These are phyloP conservation scores for Wallacemonas sp. DNA, from an alignment of 208 protist genomes.

Conservation along the genomic window DNA sequence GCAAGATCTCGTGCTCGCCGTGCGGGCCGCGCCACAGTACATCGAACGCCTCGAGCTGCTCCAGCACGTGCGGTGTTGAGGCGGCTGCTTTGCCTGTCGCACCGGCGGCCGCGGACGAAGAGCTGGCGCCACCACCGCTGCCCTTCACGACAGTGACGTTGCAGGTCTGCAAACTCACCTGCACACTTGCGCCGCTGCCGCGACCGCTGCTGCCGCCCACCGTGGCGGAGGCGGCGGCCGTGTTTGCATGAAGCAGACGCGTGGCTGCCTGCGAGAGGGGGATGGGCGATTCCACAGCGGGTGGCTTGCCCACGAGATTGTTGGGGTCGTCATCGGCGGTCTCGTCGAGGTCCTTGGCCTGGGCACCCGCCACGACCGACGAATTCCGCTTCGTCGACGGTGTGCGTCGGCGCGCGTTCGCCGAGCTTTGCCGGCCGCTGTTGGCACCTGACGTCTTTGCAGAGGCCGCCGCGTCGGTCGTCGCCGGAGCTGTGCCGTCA, in stretches of 20 bases:
- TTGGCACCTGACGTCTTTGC: background rate
- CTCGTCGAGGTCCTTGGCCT: background rate
- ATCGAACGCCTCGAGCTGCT: slow-evolving; percentile 39
- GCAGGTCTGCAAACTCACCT: background rate
- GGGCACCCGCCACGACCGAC: background rate
- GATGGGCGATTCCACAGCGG: background rate
- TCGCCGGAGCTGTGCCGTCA: too few relatives aligned
- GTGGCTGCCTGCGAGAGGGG: background rate
- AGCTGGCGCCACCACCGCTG: background rate
- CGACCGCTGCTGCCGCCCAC: background rate
- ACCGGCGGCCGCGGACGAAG: background rate
- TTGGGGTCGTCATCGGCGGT: background rate
- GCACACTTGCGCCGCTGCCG: background rate
- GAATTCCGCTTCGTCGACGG: slow-evolving; percentile 1
- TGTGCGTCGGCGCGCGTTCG: background rate
- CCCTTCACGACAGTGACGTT: background rate
- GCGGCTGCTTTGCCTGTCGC: background rate
- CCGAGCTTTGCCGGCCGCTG: background rate
- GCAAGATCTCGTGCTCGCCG: slow-evolving; percentile 46
- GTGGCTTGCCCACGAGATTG: background rate
- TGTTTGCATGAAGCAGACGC: background rate
- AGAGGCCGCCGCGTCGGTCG: background rate
- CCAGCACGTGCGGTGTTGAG: slow-evolving; percentile 7
- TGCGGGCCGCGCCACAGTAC: slow-evolving; percentile 47
- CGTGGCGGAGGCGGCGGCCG: background rate